These are phyloP conservation scores for Aureobasidium melanogenum DNA, from an alignment of 2,329 filamentous ascomycete species.

Conservation along the genomic window DNA sequence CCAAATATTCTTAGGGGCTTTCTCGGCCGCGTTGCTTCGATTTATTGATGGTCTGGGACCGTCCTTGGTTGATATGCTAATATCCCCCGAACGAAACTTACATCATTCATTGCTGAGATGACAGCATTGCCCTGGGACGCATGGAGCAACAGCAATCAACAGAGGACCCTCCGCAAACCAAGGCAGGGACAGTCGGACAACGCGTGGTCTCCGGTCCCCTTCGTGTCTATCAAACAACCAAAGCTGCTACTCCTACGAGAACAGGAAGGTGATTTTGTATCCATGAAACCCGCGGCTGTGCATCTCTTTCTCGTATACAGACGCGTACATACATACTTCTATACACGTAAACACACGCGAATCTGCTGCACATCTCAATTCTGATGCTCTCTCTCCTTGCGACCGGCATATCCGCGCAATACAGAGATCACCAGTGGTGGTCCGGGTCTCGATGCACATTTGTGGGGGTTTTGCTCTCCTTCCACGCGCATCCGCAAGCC, in stretches of 20 bases:
- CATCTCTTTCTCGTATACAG: background rate
- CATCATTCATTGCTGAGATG: conserved; percentile 3
- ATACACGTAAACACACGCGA: background rate
- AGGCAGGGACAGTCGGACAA: background rate
- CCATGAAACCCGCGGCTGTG: background rate
- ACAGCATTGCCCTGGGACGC: background rate
- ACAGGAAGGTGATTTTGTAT: background rate
- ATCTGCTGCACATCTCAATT: background rate
- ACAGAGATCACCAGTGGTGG: background rate
- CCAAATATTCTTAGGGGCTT: background rate
- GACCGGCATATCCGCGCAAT: background rate
- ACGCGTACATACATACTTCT: background rate
- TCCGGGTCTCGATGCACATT: background rate
- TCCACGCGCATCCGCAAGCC: background rate
- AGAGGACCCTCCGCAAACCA: background rate
- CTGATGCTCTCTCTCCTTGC: background rate
- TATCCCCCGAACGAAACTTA: background rate
- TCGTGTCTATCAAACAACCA: background rate
- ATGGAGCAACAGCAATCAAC: background rate
- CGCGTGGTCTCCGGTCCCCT: background rate
- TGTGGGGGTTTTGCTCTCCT: background rate
- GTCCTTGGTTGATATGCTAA: background rate
- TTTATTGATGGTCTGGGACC: background rate
- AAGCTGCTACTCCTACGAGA: background rate
- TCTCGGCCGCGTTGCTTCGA: background rate